phyloP scores from a whole-genome alignment of 768 basidiomycete genomes.

The Nidularia pulvinata region DNA sequence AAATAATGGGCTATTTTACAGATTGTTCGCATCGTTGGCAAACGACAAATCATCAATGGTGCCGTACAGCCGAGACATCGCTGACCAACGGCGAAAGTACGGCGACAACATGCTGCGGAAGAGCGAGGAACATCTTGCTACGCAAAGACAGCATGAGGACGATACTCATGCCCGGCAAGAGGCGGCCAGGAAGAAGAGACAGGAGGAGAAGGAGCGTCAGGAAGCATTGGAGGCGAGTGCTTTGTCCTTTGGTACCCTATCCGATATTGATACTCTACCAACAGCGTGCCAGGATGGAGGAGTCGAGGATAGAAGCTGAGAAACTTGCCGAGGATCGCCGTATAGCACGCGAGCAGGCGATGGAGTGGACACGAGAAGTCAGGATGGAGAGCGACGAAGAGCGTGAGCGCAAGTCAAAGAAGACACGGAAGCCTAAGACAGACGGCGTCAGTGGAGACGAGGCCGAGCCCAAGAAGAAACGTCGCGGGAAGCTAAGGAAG shows the following conservation, averaged over 20 bases:
- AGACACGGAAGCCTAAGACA: slow-evolving; percentile 50
- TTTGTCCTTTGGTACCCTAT: not conserved
- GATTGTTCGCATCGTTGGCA: slow-evolving; percentile 84
- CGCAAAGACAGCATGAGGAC: slow-evolving; percentile 70
- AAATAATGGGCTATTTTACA: slow-evolving; percentile 21
- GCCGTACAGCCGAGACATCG: slow-evolving; percentile 86
- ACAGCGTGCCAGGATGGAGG: slow-evolving; percentile 63
- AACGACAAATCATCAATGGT: slow-evolving; percentile 65
- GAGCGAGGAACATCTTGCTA: slow-evolving; percentile 75
- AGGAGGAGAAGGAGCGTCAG: slow-evolving; percentile 72
- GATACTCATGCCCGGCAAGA: slow-evolving; percentile 76
- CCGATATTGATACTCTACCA: not conserved
- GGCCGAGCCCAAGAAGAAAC: slow-evolving; percentile 71
- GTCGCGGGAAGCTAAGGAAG: slow-evolving; percentile 69
- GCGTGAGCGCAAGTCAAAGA: slow-evolving; percentile 63
- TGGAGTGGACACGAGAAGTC: slow-evolving; percentile 73
- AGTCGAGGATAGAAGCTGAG: slow-evolving; percentile 69
- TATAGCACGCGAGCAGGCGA: slow-evolving; percentile 74
- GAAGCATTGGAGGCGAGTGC: slow-evolving; percentile 65
- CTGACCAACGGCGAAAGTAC: slow-evolving; percentile 88
- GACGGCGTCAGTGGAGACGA: slow-evolving; percentile 57
- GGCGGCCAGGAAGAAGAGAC: slow-evolving; percentile 72
- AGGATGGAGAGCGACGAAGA: slow-evolving; percentile 81
- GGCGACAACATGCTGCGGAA: slow-evolving; percentile 85
- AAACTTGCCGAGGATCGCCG: slow-evolving; percentile 81